Conservation (phyloP, 164 flowering plant genomes). For the Pachysandra terminalis region DNA sequence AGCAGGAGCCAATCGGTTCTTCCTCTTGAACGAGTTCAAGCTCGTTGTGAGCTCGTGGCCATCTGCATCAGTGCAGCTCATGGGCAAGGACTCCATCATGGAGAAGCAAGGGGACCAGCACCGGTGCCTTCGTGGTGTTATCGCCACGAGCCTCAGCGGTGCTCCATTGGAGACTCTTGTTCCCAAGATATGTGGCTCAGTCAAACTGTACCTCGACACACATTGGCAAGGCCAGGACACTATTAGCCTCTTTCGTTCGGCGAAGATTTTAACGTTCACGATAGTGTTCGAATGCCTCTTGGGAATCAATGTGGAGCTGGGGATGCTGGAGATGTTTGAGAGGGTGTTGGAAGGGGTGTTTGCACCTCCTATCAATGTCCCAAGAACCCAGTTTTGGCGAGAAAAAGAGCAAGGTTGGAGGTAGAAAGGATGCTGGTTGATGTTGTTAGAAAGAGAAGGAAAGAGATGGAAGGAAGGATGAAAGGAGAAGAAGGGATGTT, state of each 20-base stretch:
- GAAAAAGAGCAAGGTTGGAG: slow-evolving; percentile 59
- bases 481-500: slow-evolving; percentile 28
- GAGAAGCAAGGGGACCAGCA: slow-evolving; percentile 59
- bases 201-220: slow-evolving; percentile 31
- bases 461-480: slow-evolving; percentile 27
- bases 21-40: slow-evolving; percentile 74
- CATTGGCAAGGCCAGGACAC: slow-evolving; percentile 36
- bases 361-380: slow-evolving; percentile 40
- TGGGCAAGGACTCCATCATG: slow-evolving; percentile 75
- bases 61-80: slow-evolving; percentile 54
- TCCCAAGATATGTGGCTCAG: slow-evolving; percentile 42
- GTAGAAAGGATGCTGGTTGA: slow-evolving; percentile 35
- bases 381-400: slow-evolving; percentile 52
- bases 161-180: slow-evolving; percentile 43
- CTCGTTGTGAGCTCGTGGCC: slow-evolving; percentile 85
- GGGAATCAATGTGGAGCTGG: slow-evolving; percentile 47
- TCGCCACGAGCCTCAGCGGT: slow-evolving; percentile 35
- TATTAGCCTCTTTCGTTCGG: slow-evolving; percentile 40
- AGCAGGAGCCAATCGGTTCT: slow-evolving; percentile 58
- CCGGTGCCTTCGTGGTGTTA: slow-evolving; percentile 41
- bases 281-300: slow-evolving; percentile 56
- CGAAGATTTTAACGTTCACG: slow-evolving; percentile 44
- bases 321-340: slow-evolving; percentile 46
- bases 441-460: slow-evolving; percentile 39
- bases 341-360: slow-evolving; percentile 68